Evolutionary conservation across 2,329 filamentous ascomycete genomes (phyloP), one percentile per base, ranked within the genome.

Genomic region (Diaporthe batatas): DNA sequence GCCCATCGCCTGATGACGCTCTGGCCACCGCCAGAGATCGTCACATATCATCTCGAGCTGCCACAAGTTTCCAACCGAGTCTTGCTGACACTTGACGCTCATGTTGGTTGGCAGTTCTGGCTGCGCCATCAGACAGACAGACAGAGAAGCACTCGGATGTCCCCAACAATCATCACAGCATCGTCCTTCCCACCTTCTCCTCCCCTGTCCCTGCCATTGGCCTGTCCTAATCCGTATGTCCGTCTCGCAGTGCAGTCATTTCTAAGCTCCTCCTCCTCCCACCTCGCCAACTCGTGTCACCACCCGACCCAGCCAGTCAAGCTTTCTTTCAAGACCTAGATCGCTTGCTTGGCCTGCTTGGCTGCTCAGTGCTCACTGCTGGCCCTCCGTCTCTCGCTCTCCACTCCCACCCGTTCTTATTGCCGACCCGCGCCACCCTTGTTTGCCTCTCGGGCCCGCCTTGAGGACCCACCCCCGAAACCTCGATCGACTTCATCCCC

Each of bases 401-500:
- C 59, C 59, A 65, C 59, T 10, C 23, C 58, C 21, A 42, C 12
- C 42, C 59, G 59, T 44, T 44, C 59, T 65, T 65, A 51, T 65
- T 65, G 59, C 59, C 59, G 59, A 65, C 59, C 42, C 42, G 42
- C 25, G 25, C 10, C 10, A 49, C 59, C 59, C 59, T 34, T 65
- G 59, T 49, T 65, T 49, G 59, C 25, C 59, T 65, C 49, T 65
- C 59, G 59, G 59, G 42, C 34, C 59, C 59, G 59, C 59, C 42
- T 65, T 25, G 18, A 49, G 42, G 59, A 65, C 34, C 59, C 59
- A 65, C 59, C 59, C 42, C 59, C 59, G 59, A 65, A 65, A 65
- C 59, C 59, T 49, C 18, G 59, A 65, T 65, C 42, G 59, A 65
- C 59, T 18, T 49, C 29, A 25, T 29, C 59, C 59, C 59, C 59